Base-by-base conservation (phyloP, 345 rosid genomes). In the Excoecaria agallocha region DNA sequence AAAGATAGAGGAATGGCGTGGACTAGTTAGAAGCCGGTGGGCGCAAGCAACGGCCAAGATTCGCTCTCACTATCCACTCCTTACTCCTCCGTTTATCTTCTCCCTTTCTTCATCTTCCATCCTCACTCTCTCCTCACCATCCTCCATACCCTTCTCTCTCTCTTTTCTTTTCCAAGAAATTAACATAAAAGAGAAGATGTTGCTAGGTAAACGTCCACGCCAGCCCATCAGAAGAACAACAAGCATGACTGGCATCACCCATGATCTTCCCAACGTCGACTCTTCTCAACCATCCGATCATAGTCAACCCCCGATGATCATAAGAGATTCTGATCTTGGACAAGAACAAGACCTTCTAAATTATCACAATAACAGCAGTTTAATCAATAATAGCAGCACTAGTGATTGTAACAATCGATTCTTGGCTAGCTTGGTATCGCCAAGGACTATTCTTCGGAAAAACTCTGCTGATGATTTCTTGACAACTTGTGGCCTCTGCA, bases 401-500 rank as follows among this genome's bases (percentile, higher is more conserved):
- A 30, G 20, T 37, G 9, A 57, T 15, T 20, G 37, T 30, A n/a
- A 45, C 48, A 81, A 79, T 19, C 66, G 80, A 48, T 83, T 85
- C 78, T 65, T 83, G 64, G 43, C 71, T 61, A 68, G 85, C 72
- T 70, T 86, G 88, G 76, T 84, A 13, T 88, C 94, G 0, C 93
- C 93, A 30, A 80, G 74, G 78, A 71, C 71, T 64, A 51, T 68
- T 69, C 48, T 25, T 7, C 64, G 67, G 15, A 80, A 73, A 54
- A 65, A 56, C 62, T 79, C 55, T 22, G 75, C 84, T 68, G 82
- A n/a, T n/a, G n/a, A 84, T 72, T 89, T 93, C 74, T 76, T 93
- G 75, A 78, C 79, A 55, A 86, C 75, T 19, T 93, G 98, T 74
- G 93, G 96, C 51, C 91, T 91, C 76, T 93, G 98, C 77, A 82